Evolutionary conservation across 2,329 filamentous ascomycete genomes (phyloP).

Genomic region (Curvularia sp.): DNA sequence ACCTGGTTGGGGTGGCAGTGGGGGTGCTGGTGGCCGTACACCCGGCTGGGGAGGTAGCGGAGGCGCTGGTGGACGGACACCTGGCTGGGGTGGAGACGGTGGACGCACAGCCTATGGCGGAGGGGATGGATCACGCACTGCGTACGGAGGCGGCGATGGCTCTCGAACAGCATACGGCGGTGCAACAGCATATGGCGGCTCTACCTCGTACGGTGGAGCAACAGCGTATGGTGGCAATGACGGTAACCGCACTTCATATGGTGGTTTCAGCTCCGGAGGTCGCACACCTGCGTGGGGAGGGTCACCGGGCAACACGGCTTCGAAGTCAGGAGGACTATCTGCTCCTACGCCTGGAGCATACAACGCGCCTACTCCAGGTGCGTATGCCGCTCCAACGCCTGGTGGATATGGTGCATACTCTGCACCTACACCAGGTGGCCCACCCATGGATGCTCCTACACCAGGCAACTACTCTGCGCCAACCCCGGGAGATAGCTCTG

Average conservation of each 20-base stretch:
- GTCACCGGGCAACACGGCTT: conserved; percentile 51
- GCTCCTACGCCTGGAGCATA: conserved; percentile 46
- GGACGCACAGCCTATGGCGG: conserved; percentile 58
- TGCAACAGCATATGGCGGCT: conserved; percentile 73
- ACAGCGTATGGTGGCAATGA: conserved; percentile 48
- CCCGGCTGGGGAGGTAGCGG: conserved; percentile 56
- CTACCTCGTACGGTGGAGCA: conserved; percentile 74
- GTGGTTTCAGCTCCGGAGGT: conserved; percentile 62
- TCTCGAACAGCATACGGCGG: conserved; percentile 56
- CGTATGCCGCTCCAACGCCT: conserved; percentile 48
- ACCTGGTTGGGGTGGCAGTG: conserved; percentile 55
- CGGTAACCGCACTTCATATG: conserved; percentile 54
- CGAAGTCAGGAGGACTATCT: conserved; percentile 41
- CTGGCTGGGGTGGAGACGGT: conserved; percentile 51
- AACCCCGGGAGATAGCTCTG: conserved; percentile 45
- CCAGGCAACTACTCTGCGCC: conserved; percentile 51
- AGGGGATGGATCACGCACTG: conserved; percentile 48
- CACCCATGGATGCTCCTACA: conserved; percentile 50
- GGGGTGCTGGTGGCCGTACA: conserved; percentile 51
- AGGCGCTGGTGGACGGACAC: conserved; percentile 49
- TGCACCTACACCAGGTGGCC: conserved; percentile 48
- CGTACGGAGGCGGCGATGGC: conserved; percentile 51
- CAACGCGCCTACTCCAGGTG: conserved; percentile 48
- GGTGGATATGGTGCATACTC: conserved; percentile 47
- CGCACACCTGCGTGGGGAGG: conserved; percentile 63